Evolutionary conservation across 441 rosid genomes (phyloP).

Genomic region (Populus hybrid): DNA sequence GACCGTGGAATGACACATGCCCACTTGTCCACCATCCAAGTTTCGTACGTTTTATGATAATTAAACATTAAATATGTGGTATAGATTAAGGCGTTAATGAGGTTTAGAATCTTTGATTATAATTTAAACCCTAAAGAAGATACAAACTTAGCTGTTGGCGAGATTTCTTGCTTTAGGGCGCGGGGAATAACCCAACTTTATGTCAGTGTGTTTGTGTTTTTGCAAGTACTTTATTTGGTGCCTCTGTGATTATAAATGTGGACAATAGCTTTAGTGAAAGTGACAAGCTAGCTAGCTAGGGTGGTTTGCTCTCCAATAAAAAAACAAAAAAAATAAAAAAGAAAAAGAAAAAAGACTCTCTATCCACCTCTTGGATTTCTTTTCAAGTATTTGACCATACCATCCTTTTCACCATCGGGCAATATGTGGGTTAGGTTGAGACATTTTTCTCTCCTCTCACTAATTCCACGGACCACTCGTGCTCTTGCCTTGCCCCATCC

Average conservation of each 20-base stretch:
- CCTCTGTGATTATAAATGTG: not conserved
- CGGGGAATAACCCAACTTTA: constrained; percentile 29
- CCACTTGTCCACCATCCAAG: constrained; percentile 33
- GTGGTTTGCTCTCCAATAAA: constrained; percentile 27
- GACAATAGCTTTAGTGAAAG: constrained; percentile 31
- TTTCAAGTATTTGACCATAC: constrained; percentile 28
- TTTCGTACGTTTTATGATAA: constrained; percentile 15
- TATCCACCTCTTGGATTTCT: not conserved
- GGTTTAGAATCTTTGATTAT: constrained; percentile 37
- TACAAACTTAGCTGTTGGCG: constrained; percentile 39
- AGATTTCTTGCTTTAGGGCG: constrained; percentile 34
- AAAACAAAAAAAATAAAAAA: not conserved
- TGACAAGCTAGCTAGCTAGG: constrained; percentile 16
- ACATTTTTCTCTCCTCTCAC: not conserved
- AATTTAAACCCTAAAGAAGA: constrained; percentile 21
- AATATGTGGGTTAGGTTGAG: constrained; percentile 18
- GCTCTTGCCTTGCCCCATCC: not conserved
- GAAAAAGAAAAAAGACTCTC: constrained; percentile 4
- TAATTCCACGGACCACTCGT: not conserved
- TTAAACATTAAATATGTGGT: constrained; percentile 27
- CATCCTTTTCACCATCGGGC: constrained; percentile 17
- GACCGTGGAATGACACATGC: constrained; percentile 17
- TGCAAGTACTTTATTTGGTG: not conserved
- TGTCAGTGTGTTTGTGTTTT: not conserved
- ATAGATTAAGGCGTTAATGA: constrained; percentile 27